Evolutionary conservation across 2,329 filamentous ascomycete species (phyloP).

Genomic region (Clonostachys chloroleuca): DNA sequence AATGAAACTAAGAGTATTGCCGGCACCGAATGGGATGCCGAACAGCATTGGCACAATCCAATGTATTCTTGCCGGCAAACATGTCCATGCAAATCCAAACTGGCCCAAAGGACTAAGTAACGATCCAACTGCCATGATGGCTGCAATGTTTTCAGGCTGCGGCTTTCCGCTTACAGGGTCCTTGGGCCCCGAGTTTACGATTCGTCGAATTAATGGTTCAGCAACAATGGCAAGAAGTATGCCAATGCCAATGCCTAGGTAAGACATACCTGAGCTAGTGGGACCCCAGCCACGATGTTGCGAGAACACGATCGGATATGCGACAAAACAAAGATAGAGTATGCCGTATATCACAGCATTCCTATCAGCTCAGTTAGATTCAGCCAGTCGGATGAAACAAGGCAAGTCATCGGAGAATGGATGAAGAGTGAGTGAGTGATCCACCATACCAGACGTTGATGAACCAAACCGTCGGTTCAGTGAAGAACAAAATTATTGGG

Average conservation of each 20-base stretch:
- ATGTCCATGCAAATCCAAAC: conserved; percentile 86
- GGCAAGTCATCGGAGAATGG: not conserved
- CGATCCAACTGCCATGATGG: conserved; percentile 73
- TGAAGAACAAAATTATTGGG: conserved; percentile 72
- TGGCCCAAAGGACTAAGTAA: conserved; percentile 73
- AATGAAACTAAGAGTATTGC: conserved; percentile 77
- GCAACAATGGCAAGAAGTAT: conserved; percentile 55
- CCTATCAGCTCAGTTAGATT: conserved; percentile 40
- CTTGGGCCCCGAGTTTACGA: conserved; percentile 72
- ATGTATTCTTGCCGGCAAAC: conserved; percentile 69
- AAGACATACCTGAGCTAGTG: conserved; percentile 71
- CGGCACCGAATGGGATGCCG: conserved; percentile 73
- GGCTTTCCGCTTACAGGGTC: conserved; percentile 72
- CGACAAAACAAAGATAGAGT: conserved; percentile 88
- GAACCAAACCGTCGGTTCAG: conserved; percentile 76
- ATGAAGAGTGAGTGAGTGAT: too few relatives aligned
- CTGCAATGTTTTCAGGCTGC: conserved; percentile 76
- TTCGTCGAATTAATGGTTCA: conserved; percentile 68
- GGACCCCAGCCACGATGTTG: conserved; percentile 72
- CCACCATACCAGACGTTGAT: conserved; percentile 60
- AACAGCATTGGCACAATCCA: conserved; percentile 79
- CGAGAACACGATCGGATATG: conserved; percentile 80
- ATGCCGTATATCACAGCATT: conserved; percentile 84
- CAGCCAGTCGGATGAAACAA: not conserved
- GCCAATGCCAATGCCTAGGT: conserved; percentile 65